Evolutionary conservation across 257 asterid species (phyloP).

Genomic region (Penstemon barbatus): DNA sequence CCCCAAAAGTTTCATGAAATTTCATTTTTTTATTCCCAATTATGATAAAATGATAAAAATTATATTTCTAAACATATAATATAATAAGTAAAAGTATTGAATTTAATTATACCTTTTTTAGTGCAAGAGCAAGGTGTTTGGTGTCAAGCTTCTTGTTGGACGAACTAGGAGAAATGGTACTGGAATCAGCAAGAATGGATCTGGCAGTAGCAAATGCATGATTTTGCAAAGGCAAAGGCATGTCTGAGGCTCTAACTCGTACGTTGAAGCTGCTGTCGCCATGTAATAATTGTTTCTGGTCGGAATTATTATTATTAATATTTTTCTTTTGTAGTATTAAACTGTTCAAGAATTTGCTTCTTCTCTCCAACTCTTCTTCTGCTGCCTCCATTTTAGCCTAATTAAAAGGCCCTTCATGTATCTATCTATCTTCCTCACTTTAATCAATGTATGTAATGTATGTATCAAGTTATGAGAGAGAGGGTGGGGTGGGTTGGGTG

Average conservation of each 20-base stretch:
- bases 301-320: constrained; percentile 33
- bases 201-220: constrained; percentile 64
- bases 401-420: no score
- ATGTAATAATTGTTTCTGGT: constrained; percentile 43
- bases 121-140: constrained; percentile 77
- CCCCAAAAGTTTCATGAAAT: no score
- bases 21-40: no score
- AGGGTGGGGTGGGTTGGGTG: no score
- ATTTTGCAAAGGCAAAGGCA: constrained; percentile 66
- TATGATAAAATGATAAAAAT: no score
- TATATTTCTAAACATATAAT: no score
- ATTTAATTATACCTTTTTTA: constrained; percentile 59
- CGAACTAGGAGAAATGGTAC: constrained; percentile 31
- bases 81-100: no score
- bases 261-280: constrained; percentile 27
- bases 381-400: constrained; percentile 68
- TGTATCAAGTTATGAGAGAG: no score
- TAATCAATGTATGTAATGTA: no score
- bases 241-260: constrained; percentile 76
- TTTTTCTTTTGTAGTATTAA: constrained; percentile 60
- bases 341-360: constrained; percentile 82
- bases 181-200: constrained; percentile 48
- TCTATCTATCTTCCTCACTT: no score
- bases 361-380: constrained; percentile 77
- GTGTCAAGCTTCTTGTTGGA: constrained; percentile 52